A percentile compares a stretch with the other conserved stretches of the same genome.
phyloP scores from a whole-genome alignment of 371 early-diverging fungal species.

The Apophysomyces elegans region DNA sequence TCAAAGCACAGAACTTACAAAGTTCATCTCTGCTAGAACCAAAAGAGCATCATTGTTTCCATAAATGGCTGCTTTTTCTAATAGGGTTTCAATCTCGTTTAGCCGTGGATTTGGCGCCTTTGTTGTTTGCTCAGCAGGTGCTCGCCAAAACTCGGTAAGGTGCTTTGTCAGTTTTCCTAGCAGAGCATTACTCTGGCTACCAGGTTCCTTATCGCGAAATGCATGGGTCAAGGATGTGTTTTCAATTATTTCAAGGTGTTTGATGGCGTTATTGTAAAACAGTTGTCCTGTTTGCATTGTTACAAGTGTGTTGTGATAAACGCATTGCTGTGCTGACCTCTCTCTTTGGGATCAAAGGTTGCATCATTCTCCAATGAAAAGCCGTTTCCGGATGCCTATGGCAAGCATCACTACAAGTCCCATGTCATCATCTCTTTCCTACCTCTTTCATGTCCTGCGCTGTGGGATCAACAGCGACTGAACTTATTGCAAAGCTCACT shows the following conservation, averaged over 20 bases:
- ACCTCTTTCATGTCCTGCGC: neutral
- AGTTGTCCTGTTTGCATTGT: conserved; percentile 25
- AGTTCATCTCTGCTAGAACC: conserved; percentile 58
- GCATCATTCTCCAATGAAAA: neutral
- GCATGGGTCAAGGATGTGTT: conserved; percentile 5
- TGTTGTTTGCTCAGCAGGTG: neutral
- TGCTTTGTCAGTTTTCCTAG: neutral
- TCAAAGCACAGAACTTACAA: conserved; percentile 44
- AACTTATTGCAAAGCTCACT: neutral
- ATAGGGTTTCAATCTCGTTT: conserved; percentile 28
- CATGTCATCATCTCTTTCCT: neutral
- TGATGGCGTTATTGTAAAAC: conserved; percentile 35
- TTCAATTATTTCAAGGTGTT: conserved; percentile 28
- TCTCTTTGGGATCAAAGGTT: neutral
- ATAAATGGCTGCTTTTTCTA: conserved; percentile 38
- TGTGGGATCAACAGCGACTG: neutral
- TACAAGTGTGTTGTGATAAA: neutral
- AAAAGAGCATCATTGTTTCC: conserved; percentile 51
- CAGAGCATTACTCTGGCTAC: conserved; percentile 4
- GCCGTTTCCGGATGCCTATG: neutral
- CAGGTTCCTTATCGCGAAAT: conserved; percentile 8
- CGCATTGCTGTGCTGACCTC: neutral
- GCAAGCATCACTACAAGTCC: neutral
- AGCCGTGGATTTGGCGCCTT: conserved; percentile 14
- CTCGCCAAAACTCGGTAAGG: conserved; percentile 5